Base-by-base conservation (phyloP, 1,139 yeast genomes). In the Lodderomyces margitis region DNA sequence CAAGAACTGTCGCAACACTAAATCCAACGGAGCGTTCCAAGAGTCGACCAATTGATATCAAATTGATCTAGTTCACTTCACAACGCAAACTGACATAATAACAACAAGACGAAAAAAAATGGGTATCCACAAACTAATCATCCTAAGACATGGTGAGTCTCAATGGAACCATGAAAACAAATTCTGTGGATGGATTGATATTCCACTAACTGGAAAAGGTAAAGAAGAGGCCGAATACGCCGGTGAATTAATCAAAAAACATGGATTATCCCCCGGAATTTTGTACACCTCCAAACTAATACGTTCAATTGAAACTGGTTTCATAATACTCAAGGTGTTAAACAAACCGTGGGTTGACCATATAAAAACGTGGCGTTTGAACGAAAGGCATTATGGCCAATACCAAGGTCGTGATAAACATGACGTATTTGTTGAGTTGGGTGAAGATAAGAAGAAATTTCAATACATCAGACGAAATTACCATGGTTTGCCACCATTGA, bases 111-210 rank as follows among this genome's bases (percentile, higher is more conserved):
- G 5, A 25, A 5, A 4, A 25, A 12, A 6, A 9, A 44, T 41
- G 41, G 44, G 43, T 46, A 41, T 53, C 21, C 70, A 68, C 52
- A 73, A 68, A 43, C 59, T 81, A 17, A 68, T 81, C 5, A 67
- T 81, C 7, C 69, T 81, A 33, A 75, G 95, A 52, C 94, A 86
- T 55, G 95, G 95, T 2, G 86, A 85, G 54, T 80, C 87, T 15
- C 78, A 80, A 55, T 78, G 87, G 76, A 86, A 86, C 56, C 78
- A 82, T 50, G 78, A 75, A 42, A 80, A 83, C 57, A 70, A 75
- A 47, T 86, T 86, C 58, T 83, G 92, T 55, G 95, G 95, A 2
- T 86, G 95, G 95, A 74, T 83, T n/a, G 92, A 86, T 59, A 79
- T 84, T 9, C 75, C 75, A 30, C 62, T 85, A 42, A 78, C 87